Evolutionary conservation across 495 filamentous ascomycete species (phyloP).

Genomic region (Xylaria castorea): DNA sequence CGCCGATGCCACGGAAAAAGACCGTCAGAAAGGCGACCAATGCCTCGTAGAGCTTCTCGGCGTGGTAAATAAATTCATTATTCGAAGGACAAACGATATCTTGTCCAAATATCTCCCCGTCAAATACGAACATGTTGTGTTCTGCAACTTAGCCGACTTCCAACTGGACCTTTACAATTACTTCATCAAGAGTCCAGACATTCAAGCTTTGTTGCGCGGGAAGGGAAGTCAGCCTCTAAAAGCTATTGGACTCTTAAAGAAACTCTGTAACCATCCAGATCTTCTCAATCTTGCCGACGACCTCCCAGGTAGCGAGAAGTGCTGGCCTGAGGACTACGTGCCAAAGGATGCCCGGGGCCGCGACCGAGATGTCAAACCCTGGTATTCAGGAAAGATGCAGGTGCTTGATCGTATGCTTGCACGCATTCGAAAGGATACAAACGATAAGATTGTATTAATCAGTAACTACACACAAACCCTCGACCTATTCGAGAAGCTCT

Average conservation of each 20-base stretch:
- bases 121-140: slow-evolving; percentile 99
- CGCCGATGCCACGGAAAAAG: slow-evolving; percentile 83
- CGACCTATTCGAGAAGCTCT: slow-evolving; percentile 92
- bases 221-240: slow-evolving; percentile 97
- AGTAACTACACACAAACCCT: slow-evolving; percentile 98
- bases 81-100: slow-evolving; percentile 97
- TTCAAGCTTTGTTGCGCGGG: slow-evolving; percentile 87
- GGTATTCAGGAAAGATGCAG: slow-evolving; percentile 99
- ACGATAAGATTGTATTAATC: slow-evolving; percentile 99
- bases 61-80: slow-evolving; percentile 98
- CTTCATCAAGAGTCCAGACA: slow-evolving; percentile 95
- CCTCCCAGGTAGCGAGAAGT: slow-evolving; percentile 83
- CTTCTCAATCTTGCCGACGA: slow-evolving; percentile 84
- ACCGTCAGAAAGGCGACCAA: slow-evolving; percentile 84
- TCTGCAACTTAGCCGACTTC: slow-evolving; percentile 94
- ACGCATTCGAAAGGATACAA: slow-evolving; percentile 92
- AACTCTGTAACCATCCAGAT: slow-evolving; percentile 98
- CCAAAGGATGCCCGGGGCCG: slow-evolving; percentile 86
- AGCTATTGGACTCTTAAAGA: slow-evolving; percentile 95
- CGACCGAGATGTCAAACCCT: slow-evolving; percentile 90
- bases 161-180: slow-evolving; percentile 93
- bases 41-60: slow-evolving; percentile 79
- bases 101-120: slow-evolving; percentile 96
- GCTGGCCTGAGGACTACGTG: slow-evolving; percentile 87
- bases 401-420: slow-evolving; percentile 98